Conservation (phyloP, 441 rosid species). For the Populus hybrid region DNA sequence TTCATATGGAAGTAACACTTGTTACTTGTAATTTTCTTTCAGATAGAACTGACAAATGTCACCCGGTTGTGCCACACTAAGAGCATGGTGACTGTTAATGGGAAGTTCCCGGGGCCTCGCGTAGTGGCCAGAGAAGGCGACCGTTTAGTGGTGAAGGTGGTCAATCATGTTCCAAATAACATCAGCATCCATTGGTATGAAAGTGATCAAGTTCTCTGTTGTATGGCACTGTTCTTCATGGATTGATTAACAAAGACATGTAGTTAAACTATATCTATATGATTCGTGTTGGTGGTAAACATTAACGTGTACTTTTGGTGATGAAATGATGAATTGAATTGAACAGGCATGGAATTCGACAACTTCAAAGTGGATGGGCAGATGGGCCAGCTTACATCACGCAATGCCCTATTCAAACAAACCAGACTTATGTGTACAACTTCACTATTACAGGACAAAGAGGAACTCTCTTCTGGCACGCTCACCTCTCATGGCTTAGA, state of each 20-base stretch:
- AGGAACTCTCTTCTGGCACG: too few species aligned
- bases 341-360: background rate
- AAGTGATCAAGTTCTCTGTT: background rate
- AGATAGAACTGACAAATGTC: constrained; percentile 38
- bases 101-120: constrained; percentile 52
- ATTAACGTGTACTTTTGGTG: constrained; percentile 21
- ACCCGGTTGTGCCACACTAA: constrained; percentile 44
- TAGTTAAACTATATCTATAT: constrained; percentile 39
- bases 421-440: background rate
- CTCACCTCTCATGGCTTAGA: constrained; percentile 30
- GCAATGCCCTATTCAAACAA: background rate
- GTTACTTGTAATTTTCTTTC: constrained; percentile 3
- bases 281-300: background rate
- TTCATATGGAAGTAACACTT: background rate
- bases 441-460: too few species aligned
- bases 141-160: constrained; percentile 43
- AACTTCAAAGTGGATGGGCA: background rate
- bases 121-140: constrained; percentile 51
- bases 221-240: background rate
- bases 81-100: constrained; percentile 52
- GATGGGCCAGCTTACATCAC: background rate
- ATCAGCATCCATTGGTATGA: constrained; percentile 50
- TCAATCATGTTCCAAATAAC: constrained; percentile 39
- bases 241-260: constrained; percentile 35
- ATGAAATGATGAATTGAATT: constrained; percentile 21